These are phyloP conservation scores for Parastagonospora avenae DNA, from an alignment of 2,329 filamentous ascomycete genomes.

Conservation along the genomic window DNA sequence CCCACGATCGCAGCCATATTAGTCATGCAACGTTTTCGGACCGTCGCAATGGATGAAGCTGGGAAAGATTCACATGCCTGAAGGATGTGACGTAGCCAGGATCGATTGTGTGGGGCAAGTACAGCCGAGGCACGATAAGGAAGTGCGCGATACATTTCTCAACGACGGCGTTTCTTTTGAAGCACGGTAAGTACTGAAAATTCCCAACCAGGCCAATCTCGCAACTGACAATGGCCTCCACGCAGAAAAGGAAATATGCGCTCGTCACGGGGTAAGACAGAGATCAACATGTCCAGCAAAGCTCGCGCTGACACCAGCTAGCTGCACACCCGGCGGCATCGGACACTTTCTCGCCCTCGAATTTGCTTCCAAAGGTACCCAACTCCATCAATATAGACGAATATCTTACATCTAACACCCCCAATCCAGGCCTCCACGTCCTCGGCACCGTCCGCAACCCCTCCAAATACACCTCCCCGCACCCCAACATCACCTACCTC, in stretches of 20 bases:
- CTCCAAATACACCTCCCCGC: slow-evolving; percentile 53
- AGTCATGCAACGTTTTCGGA: not conserved
- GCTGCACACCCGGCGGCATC: slow-evolving; percentile 61
- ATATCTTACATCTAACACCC: not conserved
- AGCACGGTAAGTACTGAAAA: not conserved
- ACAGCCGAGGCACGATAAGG: not conserved
- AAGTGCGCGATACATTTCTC: too few species aligned
- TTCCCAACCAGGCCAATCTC: not conserved
- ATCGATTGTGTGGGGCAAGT: not conserved
- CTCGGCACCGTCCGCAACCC: slow-evolving; percentile 63
- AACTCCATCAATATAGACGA: not conserved
- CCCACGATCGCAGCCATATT: not conserved
- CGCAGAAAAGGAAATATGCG: slow-evolving; percentile 32
- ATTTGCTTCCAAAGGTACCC: slow-evolving; percentile 54
- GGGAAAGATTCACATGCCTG: not conserved
- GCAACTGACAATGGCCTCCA: slow-evolving; percentile 15
- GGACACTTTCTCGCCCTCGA: slow-evolving; percentile 63
- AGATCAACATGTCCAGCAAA: not conserved
- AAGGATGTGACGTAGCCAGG: not conserved
- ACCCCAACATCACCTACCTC: slow-evolving; percentile 60
- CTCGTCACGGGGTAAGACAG: slow-evolving; percentile 46
- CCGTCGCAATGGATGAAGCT: not conserved
- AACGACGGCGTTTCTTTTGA: not conserved
- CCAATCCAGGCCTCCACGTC: slow-evolving; percentile 55
- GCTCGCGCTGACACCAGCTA: slow-evolving; percentile 25